Conservation (phyloP, 495 filamentous ascomycete species). For the Paragyromitra xinjiangensis region DNA sequence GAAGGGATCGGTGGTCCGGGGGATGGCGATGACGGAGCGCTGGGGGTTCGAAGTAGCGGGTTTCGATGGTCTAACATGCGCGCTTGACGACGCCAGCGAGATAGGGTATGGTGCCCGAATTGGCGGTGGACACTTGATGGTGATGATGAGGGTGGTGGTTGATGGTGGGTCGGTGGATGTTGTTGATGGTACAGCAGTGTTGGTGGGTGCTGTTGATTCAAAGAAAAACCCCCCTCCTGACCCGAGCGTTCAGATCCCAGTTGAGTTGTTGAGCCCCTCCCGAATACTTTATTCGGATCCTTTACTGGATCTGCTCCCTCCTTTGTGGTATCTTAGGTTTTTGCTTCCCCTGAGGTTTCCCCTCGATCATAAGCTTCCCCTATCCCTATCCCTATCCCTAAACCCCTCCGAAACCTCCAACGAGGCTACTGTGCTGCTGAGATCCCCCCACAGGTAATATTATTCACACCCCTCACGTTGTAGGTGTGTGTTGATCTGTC, state of each 20-base stretch:
- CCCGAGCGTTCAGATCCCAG: constrained; percentile 32
- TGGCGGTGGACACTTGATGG: constrained; percentile 19
- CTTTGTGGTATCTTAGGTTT: neutral
- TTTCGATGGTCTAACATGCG: constrained; percentile 48
- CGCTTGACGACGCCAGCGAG: constrained; percentile 17
- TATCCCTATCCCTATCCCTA: neutral
- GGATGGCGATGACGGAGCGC: constrained; percentile 34
- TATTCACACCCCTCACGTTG: constrained; percentile 25
- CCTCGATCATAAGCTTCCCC: constrained; percentile 10
- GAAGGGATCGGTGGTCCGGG: constrained; percentile 15
- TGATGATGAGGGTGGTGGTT: constrained; percentile 20
- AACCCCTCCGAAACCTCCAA: constrained; percentile 21
- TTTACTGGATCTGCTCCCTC: constrained; percentile 6
- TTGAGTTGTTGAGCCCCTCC: constrained; percentile 31
- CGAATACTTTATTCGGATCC: constrained; percentile 36
- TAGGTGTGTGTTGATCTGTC: constrained; percentile 19
- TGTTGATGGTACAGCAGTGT: constrained; percentile 6
- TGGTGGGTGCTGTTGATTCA: constrained; percentile 27
- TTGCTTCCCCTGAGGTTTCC: constrained; percentile 19
- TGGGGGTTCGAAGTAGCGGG: constrained; percentile 38
- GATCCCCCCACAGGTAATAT: constrained; percentile 5
- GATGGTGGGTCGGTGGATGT: constrained; percentile 20
- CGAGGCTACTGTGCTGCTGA: constrained; percentile 7
- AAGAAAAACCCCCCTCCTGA: constrained; percentile 34
- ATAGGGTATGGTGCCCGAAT: constrained; percentile 18